phyloP scores from a whole-genome alignment of 2,329 filamentous ascomycete species.

The Chaetomiaceae sp. region DNA sequence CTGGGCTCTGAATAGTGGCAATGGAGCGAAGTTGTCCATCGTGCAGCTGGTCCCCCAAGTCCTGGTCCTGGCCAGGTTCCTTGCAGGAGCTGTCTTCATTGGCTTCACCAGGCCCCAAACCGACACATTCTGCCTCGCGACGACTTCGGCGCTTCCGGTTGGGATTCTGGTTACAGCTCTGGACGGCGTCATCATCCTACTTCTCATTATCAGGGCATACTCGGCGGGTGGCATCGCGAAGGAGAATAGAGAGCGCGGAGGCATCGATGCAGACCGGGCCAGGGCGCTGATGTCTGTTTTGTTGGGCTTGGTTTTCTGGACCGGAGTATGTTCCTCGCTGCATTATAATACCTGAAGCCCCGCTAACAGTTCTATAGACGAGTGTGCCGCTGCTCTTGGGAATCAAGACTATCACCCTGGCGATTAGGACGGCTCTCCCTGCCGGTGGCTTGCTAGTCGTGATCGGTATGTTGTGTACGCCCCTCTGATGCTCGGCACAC shows the following conservation, averaged over 20 bases:
- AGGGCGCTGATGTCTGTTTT: conserved; percentile 41
- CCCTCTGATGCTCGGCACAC: background rate
- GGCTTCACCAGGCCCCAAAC: conserved; percentile 51
- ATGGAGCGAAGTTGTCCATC: conserved; percentile 29
- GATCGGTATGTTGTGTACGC: conserved; percentile 41
- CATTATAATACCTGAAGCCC: background rate
- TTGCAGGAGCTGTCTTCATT: conserved; percentile 50
- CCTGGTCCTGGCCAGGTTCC: conserved; percentile 43
- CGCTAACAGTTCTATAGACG: conserved; percentile 34
- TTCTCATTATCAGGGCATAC: conserved; percentile 40
- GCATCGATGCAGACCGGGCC: conserved; percentile 28
- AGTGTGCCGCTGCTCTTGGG: conserved; percentile 50
- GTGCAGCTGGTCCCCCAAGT: conserved; percentile 42
- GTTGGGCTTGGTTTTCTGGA: conserved; percentile 48
- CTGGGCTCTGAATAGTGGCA: conserved; percentile 43
- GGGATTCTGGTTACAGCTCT: conserved; percentile 41
- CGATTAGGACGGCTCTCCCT: conserved; percentile 46
- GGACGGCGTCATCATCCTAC: conserved; percentile 42
- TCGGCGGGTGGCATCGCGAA: conserved; percentile 34
- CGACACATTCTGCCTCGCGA: conserved; percentile 47
- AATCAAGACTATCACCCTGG: conserved; percentile 37
- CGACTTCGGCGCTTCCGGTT: conserved; percentile 40
- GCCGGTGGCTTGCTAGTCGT: conserved; percentile 45
- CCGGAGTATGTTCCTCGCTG: conserved; percentile 39
- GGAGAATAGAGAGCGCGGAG: conserved; percentile 25